Conservation (phyloP, 495 filamentous ascomycete genomes). For the Daldinia concentrica region DNA sequence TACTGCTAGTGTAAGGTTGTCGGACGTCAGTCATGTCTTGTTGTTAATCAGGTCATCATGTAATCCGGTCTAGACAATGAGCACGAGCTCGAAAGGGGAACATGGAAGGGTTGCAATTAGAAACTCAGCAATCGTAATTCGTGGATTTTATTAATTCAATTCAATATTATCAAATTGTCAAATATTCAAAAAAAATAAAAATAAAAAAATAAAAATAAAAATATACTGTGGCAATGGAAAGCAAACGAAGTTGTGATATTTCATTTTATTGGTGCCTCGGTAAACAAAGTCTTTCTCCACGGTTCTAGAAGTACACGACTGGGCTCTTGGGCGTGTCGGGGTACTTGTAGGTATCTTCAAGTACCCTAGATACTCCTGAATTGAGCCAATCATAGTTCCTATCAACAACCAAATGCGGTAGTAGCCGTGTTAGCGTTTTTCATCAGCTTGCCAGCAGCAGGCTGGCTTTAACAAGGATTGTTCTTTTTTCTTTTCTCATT, state of each 20-base stretch:
- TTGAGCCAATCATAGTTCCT: conserved; percentile 8
- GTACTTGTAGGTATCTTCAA: neutral
- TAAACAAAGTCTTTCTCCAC: neutral
- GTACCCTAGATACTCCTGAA: neutral
- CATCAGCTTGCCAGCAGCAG: neutral
- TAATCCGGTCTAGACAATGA: conserved; percentile 38
- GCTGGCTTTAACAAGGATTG: neutral
- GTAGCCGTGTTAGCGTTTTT: neutral
- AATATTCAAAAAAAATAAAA: neutral
- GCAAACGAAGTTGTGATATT: neutral
- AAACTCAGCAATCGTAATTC: conserved; percentile 21
- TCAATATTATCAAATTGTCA: conserved; percentile 1
- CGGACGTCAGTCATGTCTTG: conserved; percentile 28
- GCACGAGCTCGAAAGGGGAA: conserved; percentile 37
- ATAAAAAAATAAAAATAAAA: too few species aligned
- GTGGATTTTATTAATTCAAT: conserved; percentile 26
- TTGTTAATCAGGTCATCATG: conserved; percentile 32
- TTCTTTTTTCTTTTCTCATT: neutral
- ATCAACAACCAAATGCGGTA: conserved; percentile 4
- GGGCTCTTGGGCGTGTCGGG: neutral
- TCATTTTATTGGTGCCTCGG: neutral
- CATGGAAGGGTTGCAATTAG: conserved; percentile 15
- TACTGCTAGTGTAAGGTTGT: conserved; percentile 44
- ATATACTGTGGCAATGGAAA: neutral
- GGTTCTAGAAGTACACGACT: neutral